Base-by-base conservation (phyloP, 2,329 filamentous ascomycete species). In the Exutisphaerella laricina region DNA sequence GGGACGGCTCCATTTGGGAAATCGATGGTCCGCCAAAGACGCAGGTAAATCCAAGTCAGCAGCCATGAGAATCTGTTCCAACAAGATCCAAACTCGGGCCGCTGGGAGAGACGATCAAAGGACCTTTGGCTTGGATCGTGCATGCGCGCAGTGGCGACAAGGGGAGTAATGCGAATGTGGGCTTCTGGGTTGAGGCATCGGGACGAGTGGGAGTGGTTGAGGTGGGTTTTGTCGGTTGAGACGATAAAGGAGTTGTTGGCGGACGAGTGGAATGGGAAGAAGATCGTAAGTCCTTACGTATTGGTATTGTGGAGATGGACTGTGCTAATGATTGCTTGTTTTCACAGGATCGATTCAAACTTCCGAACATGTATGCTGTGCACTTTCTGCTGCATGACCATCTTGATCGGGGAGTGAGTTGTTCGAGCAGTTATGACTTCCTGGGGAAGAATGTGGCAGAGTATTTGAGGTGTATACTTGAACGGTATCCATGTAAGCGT, bases 151-250 rank as follows among this genome's bases (percentile, higher is more conserved):
- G 53, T 13, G 62, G 62, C 5, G 62, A 65, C 39, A 65, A 65
- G 38, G 60, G 59, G 7, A 49, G 46, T 5, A 60, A 64, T 32
- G 58, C 57, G 8, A 64, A 64, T 35, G 53, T 62, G 4, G 62
- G 66, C 39, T 48, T 66, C 46, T 77, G 70, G 50, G 68, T n/a
- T 71, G 4, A 58, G 66, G 4, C 49, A 50, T 34, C 28, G 41
- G 4, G 59, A 62, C n/a, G 59, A 62, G 34, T 65, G 52, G 45
- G 50, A 58, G 10, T 65, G 62, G 62, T 40, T 65, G 18, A 51
- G 57, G 12, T 50, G 48, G 6, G 25, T 61, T 3, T 47, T 64
- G 6, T 55, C 50, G n/a, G 42, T 51, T 3, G 50, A 57, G 3
- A 58, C 36, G 4, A 48, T 65, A 25, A 55, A 55, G 39, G 21